phyloP scores from a whole-genome alignment of 139 green algal genomes.

The Penium margaritaceum region DNA sequence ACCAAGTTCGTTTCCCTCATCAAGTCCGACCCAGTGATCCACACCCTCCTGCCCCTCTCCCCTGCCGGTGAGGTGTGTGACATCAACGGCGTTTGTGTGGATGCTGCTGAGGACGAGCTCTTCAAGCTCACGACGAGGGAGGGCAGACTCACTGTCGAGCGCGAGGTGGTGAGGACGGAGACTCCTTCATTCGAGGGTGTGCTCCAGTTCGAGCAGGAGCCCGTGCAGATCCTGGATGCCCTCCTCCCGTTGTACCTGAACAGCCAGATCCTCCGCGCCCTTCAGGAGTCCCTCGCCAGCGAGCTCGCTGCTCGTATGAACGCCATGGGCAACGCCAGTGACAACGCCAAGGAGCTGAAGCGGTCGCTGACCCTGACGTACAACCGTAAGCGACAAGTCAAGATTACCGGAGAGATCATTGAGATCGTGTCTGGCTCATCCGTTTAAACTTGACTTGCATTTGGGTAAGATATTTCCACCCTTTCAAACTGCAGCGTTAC shows the following conservation, averaged over 20 bases:
- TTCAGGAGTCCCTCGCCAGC: constrained; percentile 80
- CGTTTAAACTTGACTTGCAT: too few species aligned
- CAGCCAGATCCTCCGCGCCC: constrained; percentile 71
- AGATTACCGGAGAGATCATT: constrained; percentile 85
- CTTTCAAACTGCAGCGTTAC: too few species aligned
- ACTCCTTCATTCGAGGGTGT: constrained; percentile 67
- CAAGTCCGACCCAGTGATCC: constrained; percentile 74
- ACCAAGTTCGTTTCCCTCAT: constrained; percentile 99
- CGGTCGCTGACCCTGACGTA: constrained; percentile 77
- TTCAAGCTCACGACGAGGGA: constrained; percentile 88
- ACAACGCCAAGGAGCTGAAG: constrained; percentile 92
- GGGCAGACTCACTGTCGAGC: constrained; percentile 78
- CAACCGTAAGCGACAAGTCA: constrained; percentile 88
- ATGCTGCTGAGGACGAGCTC: constrained; percentile 91
- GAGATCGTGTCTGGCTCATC: constrained; percentile 67
- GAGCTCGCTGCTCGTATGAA: constrained; percentile 99
- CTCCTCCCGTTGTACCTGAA: constrained; percentile 98
- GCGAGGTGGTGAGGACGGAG: constrained; percentile 64
- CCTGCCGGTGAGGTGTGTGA: constrained; percentile 85
- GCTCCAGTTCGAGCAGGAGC: constrained; percentile 98
- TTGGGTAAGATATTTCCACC: too few species aligned
- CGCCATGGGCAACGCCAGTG: constrained; percentile 89
- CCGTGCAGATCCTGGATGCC: constrained; percentile 93
- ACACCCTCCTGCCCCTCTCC: constrained; percentile 90
- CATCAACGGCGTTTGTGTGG: constrained; percentile 89